Evolutionary conservation across 805 yeast species (phyloP).

Genomic region (Pichia deserticola): DNA sequence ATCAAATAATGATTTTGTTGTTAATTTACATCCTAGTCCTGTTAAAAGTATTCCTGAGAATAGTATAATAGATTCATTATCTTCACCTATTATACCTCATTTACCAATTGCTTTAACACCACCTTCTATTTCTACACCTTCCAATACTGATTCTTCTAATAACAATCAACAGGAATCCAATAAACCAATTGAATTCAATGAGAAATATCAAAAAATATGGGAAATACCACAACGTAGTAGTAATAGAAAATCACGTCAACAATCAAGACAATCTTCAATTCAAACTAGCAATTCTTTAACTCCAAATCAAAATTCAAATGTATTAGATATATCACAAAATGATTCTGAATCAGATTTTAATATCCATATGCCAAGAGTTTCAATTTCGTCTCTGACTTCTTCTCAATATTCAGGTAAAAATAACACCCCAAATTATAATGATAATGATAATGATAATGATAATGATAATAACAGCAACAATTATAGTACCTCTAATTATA

Average conservation of each 20-base stretch:
- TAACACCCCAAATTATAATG: not conserved
- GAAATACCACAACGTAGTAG: slow-evolving; percentile 25
- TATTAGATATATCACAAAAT: not conserved
- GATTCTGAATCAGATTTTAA: not conserved
- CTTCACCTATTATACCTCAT: slow-evolving; percentile 18
- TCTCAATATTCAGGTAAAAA: slow-evolving; percentile 7
- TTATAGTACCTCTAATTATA: not conserved
- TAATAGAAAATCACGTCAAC: slow-evolving; percentile 10
- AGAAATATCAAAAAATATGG: no score
- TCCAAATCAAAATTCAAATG: not conserved
- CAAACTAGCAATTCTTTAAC: not conserved
- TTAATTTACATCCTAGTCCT: not conserved
- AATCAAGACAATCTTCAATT: not conserved
- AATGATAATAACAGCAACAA: no score
- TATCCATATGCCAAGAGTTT: not conserved
- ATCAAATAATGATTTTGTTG: not conserved
- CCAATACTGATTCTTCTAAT: no score
- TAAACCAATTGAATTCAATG: no score
- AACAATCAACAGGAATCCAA: no score
- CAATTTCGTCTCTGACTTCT: slow-evolving; percentile 9
- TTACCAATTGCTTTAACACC: no score
- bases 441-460: not conserved
- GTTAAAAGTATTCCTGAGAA: not conserved
- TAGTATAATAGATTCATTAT: slow-evolving; percentile 17
- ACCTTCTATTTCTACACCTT: no score